Evolutionary conservation across 306 rosid genomes (phyloP), one percentile per base, ranked within the genome.

Genomic region (Dryas octopetala): DNA sequence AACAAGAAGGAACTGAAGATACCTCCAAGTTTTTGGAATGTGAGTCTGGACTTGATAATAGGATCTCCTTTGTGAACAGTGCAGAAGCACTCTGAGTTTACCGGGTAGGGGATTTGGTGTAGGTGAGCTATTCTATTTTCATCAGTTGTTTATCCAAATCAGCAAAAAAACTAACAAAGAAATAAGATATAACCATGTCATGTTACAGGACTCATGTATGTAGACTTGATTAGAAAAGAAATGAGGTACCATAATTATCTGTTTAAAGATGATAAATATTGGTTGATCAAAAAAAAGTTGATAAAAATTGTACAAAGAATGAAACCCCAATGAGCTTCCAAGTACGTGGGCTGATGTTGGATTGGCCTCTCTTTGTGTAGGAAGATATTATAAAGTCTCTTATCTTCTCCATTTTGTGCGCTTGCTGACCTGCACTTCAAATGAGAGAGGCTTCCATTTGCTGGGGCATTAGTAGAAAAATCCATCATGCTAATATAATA

Each of bases 401-500:
- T 71, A 55, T 71, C 66, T 55, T 71, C 44, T 41, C 44, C 50
- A 38, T 70, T 38, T 70, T 40, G 62, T 70, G 74, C 14, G 74
- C 74, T 9, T 70, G 74, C 74, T 71, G 66, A 71, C 23, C 65
- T 71, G 75, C 51, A 32, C 49, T 55, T 57, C 75, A 71, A 71
- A 71, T 44, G 10, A 72, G 67, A 3, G 32, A 72, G 44, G 44
- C 65, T 57, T 57, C 55, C 46, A 71, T 71, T 71, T 71, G 67
- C 76, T 26, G 67, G 40, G 57, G 23, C 54, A 58, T 23, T 72
- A 4, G 55, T 32, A 45, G 67, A 59, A 44, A 59, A 46, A 8
- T 40, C 58, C 63, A 59, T 59, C 47, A 26, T 72, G 59, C 16
- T 5, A 73, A 44, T 46, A 7, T 9, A 60, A 47, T 47, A 69